phyloP scores from a whole-genome alignment of 2,329 filamentous ascomycete genomes.

The Aspergillus niger region DNA sequence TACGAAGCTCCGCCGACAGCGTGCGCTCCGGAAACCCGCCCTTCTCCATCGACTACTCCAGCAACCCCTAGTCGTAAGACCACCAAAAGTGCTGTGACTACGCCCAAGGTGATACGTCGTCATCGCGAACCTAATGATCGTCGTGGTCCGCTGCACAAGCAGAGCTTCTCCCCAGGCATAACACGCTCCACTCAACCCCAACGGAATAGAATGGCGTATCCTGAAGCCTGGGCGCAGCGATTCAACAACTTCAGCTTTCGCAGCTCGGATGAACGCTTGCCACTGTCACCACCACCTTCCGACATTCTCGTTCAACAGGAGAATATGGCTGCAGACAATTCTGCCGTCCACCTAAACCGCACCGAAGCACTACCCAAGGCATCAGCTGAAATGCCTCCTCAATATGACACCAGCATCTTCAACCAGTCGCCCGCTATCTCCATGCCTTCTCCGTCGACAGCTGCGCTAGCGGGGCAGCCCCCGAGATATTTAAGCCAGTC shows the following conservation, averaged over 20 bases:
- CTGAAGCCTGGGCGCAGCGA: constrained; percentile 55
- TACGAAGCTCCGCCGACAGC: constrained; percentile 36
- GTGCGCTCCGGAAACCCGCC: constrained; percentile 22
- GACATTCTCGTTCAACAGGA: constrained; percentile 45
- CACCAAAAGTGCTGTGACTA: constrained; percentile 38
- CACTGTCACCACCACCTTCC: constrained; percentile 50
- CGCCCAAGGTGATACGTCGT: constrained; percentile 42
- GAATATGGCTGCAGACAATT: constrained; percentile 35
- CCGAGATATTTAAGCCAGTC: constrained; percentile 36
- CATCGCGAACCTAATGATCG: constrained; percentile 46
- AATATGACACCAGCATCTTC: constrained; percentile 37
- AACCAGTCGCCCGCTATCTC: constrained; percentile 37
- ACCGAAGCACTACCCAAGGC: constrained; percentile 36
- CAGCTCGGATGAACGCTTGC: constrained; percentile 44
- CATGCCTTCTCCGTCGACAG: constrained; percentile 35
- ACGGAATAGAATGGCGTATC: constrained; percentile 45
- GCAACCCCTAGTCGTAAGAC: constrained; percentile 40
- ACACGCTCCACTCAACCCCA: constrained; percentile 56
- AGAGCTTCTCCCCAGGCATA: constrained; percentile 54
- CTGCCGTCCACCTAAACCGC: constrained; percentile 35
- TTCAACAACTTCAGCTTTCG: constrained; percentile 57
- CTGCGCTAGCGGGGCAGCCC: constrained; percentile 33
- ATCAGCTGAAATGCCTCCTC: constrained; percentile 33
- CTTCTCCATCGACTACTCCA: constrained; percentile 41
- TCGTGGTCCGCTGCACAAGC: constrained; percentile 43